phyloP scores from a whole-genome alignment of 495 filamentous ascomycete genomes.

The Astrothelium macrocarpum region DNA sequence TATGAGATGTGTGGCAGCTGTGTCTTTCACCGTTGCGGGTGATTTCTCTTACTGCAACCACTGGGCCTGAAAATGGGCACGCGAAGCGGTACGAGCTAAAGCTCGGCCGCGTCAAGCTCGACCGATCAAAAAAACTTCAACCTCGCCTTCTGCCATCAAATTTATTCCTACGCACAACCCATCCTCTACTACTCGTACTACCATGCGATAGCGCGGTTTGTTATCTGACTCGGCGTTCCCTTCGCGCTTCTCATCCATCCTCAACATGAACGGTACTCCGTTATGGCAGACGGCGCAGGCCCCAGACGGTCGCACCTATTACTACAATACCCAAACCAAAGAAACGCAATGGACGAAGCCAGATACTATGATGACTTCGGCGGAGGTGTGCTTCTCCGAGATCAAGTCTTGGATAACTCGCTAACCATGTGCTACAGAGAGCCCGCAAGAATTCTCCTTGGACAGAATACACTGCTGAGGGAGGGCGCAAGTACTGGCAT shows the following conservation, averaged over 20 bases:
- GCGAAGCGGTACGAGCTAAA: background rate
- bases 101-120: background rate
- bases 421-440: background rate
- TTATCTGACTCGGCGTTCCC: background rate
- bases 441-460: constrained; percentile 44
- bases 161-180: background rate
- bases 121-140: background rate
- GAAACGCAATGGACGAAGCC: constrained; percentile 93
- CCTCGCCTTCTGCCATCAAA: background rate
- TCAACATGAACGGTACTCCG: constrained; percentile 54
- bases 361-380: constrained; percentile 73
- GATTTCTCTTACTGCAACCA: too few species aligned
- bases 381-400: constrained; percentile 61
- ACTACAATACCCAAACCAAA: constrained; percentile 80
- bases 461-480: constrained; percentile 84
- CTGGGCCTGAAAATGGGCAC: background rate
- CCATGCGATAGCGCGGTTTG: too few species aligned
- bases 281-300: constrained; percentile 80
- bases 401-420: too few species aligned
- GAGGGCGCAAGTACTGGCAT: constrained; percentile 87
- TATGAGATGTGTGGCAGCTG: too few species aligned
- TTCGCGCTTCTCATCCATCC: background rate
- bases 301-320: constrained; percentile 81
- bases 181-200: background rate
- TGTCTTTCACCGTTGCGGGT: too few species aligned